Base-by-base conservation (phyloP, 2,329 filamentous ascomycete genomes). In the Colletotrichum agaves region DNA sequence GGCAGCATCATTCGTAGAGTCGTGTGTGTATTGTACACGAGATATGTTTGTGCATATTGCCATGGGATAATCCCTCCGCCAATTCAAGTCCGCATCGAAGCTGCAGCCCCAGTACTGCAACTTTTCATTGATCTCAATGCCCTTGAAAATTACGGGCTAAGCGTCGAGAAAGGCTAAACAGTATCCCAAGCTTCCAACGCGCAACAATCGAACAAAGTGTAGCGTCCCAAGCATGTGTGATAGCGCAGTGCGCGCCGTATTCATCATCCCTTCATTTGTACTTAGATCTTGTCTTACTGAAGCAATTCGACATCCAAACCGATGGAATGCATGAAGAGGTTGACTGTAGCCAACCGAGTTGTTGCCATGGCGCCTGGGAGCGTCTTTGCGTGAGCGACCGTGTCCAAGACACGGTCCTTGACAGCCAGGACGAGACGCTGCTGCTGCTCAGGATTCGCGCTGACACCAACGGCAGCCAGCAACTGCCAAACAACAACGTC, bases 401-500 rank as follows among this genome's bases (percentile, higher is more conserved):
- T 98, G 77, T 97, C 94, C 88, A 98, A 97, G 67, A 99, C 96
- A 61, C 95, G 91, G 75, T 99, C 96, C 87, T 98, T 99, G 73
- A 99, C 96, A 44, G 94, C 94, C 74, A 98, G 88, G 10, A 99
- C 96, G 63, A 99, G 85, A 65, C 94, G 88, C 78, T 97, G 95
- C 79, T 99, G 96, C 80, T 99, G 96, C 72, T 98, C 94, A 13
- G 94, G 93, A 75, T 89, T 94, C 37, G 96, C 95, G 58, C 93
- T 94, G 71, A 97, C 96, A 70, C 96, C 96, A 80, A 98, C 93
- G 12, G 95, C 94, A 8, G 96, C 96, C 71, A 99, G 86, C 78
- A 98, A 97, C 80, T 98, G 95, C 96, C 96, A 99, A 43, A 98
- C 93, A 75, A 98, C 97, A 75, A 97, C 91, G 75, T 99, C 96